phyloP scores from a whole-genome alignment of 305 asterid species.

The Petunia hybrid region DNA sequence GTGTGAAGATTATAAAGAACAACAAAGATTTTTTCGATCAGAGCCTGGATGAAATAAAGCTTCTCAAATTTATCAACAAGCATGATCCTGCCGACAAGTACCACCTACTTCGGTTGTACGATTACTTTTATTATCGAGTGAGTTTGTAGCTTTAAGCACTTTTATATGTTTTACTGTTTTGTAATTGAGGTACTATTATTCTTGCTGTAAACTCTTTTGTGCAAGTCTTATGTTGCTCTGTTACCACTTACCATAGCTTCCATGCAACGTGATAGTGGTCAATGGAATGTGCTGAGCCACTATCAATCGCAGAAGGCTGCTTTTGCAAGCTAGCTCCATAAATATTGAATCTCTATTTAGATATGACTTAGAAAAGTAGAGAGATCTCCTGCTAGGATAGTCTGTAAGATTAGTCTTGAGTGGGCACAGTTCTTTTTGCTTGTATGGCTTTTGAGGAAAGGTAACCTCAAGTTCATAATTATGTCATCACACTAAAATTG shows the following conservation, averaged over 20 bases:
- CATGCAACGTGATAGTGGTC: slow-evolving; percentile 13
- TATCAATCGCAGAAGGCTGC: neutral
- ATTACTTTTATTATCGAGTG: slow-evolving; percentile 86
- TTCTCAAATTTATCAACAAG: slow-evolving; percentile 85
- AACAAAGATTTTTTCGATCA: slow-evolving; percentile 89
- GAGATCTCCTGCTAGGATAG: neutral
- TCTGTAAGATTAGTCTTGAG: slow-evolving; percentile 9
- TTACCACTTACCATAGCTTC: slow-evolving; percentile 15
- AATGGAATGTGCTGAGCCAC: neutral
- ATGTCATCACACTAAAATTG: slow-evolving; percentile 15
- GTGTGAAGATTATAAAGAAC: slow-evolving; percentile 86
- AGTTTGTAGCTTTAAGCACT: slow-evolving; percentile 38
- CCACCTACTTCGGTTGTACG: slow-evolving; percentile 84
- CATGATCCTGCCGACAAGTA: slow-evolving; percentile 93
- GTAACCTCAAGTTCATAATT: slow-evolving; percentile 20
- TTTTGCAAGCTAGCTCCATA: neutral
- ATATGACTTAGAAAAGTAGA: neutral
- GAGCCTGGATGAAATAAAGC: slow-evolving; percentile 91
- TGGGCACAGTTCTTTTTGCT: neutral
- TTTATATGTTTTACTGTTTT: neutral
- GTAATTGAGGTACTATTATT: slow-evolving; percentile 10
- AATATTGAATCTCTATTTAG: neutral
- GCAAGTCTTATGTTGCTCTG: slow-evolving; percentile 17
- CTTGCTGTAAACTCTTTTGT: neutral
- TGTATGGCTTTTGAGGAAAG: neutral